Base-by-base conservation (phyloP, 1,284 basidiomycete genomes). In the Trametes pubescens region DNA sequence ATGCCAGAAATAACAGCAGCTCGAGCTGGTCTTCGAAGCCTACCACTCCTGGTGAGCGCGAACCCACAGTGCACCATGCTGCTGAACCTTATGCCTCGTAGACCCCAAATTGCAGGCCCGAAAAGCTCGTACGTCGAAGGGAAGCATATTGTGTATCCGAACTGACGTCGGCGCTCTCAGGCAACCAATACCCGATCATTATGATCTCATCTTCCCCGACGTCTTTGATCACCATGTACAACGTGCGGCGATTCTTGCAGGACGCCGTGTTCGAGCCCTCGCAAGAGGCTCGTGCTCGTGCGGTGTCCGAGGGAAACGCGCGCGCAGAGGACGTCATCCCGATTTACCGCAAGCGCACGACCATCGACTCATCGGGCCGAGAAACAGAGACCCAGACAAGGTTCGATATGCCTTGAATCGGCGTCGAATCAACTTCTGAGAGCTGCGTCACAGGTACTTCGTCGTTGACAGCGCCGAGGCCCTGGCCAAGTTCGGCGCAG, bases 191-290 rank as follows among this genome's bases (percentile, higher is more conserved):
- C 76, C 96, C 96, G 0, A 99, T 99, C 74, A 96, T 99, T 75
- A 91, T 99, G 78, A 95, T 99, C 43, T 97, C 96, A 0, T 98
- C 95, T 0, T 96, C 94, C 1, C 96, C 96, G 0, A 98, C 96
- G 0, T 90, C 96, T 9, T 86, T 99, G 59, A 89, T 99, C 73
- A 98, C 95, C 5, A 98, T 99, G 95, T 92, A 96, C 85, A 99
- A 99, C 76, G 95, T 99, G 65, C 94, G 94, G 76, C 86, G 86
- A 51, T 97, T 99, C 77, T 79, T 99, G 18, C 94, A 98, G 79
- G 93, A 98, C 72, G 88, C 95, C 1, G 80, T 89, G 86, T 96
- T 96, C 72, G 92, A 95, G 73, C 84, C 89, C 7, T 92, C 93
- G 0, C 86, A 91, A 68, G 85, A 88, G 0, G 93, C 93, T 0